Percentiles rank a stretch among this genome's conserved stretches.
Evolutionary conservation across 768 basidiomycete species (phyloP).

Genomic region (Thelephora aurantiotincta): DNA sequence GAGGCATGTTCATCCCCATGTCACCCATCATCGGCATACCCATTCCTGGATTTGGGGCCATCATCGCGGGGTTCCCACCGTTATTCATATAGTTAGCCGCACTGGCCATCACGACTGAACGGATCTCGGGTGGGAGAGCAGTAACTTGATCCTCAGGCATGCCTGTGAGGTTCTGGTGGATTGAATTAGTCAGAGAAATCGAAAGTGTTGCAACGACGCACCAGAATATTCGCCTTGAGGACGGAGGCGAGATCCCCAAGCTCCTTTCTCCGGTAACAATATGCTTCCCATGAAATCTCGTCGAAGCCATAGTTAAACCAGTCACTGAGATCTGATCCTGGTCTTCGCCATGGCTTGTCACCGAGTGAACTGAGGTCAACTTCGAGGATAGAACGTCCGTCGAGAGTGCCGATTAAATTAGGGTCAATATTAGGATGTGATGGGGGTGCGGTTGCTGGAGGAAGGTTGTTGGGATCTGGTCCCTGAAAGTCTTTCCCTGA

Average conservation of each 20-base stretch:
- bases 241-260: constrained; percentile 68
- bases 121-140: constrained; percentile 66
- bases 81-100: constrained; percentile 67
- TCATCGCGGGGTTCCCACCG: constrained; percentile 28
- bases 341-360: constrained; percentile 84
- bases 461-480: constrained; percentile 49
- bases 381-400: constrained; percentile 74
- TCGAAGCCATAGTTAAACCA: constrained; percentile 99
- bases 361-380: constrained; percentile 61
- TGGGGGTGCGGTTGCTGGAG: constrained; percentile 54
- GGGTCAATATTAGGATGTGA: constrained; percentile 74
- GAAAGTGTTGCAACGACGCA: constrained; percentile 23
- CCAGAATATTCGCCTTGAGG: constrained; percentile 72
- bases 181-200: not conserved
- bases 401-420: constrained; percentile 43
- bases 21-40: constrained; percentile 21
- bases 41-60: constrained; percentile 15
- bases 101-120: constrained; percentile 79
- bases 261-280: constrained; percentile 73
- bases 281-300: constrained; percentile 90
- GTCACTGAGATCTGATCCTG: constrained; percentile 87
- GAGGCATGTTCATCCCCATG: constrained; percentile 19
- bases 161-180: constrained; percentile 54
- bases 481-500: constrained; percentile 19
- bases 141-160: constrained; percentile 74